Base-by-base conservation (phyloP, 176 grass and related monocot species). In the Puya raimondii region DNA sequence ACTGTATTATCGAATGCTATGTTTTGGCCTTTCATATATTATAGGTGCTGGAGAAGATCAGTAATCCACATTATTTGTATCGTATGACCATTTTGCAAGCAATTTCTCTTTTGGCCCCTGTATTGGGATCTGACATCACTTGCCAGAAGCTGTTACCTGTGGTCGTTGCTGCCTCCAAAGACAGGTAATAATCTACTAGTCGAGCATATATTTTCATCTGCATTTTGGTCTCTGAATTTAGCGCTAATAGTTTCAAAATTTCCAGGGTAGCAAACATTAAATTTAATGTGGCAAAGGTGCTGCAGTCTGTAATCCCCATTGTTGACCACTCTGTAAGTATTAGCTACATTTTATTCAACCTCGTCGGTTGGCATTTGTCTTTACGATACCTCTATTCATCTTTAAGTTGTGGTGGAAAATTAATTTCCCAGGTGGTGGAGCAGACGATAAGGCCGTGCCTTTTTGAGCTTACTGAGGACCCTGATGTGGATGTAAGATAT, bases 401-500 rank as follows among this genome's bases (percentile, higher is more conserved):
- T 42, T 42, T 42, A 7, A 6, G 33, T 8, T 61, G 56, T 18
- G 16, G 21, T 11, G n/a, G n/a, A 0, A 22, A 22, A 65, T 22
- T 49, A 54, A 49, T 61, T 47, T 65, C 68, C 12, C 74, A 92
- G 92, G 86, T 89, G n/a, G 89, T 83, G 23, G 93, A 96, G 51
- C 79, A 87, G 78, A 81, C 23, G 0, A 53, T 97, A 73, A 86
- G 85, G 17, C 89, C 89, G 58, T 97, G 93, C 63, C 81, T 97
- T n/a, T 83, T 91, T n/a, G 93, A 97, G 71, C 89, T 97, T 10
- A 90, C 83, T 10, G 93, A 97, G 86, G 93, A 97, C 76, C 93
- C 93, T 18, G 93, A 97, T 72, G 89, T 97, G 18, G 93, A 97
- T 73, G 93, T 97, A 65, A 77, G 93, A 65, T 87, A 83, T 77